Base-by-base conservation (phyloP, 179 eudicot genomes). In the Beta macrorhiza region DNA sequence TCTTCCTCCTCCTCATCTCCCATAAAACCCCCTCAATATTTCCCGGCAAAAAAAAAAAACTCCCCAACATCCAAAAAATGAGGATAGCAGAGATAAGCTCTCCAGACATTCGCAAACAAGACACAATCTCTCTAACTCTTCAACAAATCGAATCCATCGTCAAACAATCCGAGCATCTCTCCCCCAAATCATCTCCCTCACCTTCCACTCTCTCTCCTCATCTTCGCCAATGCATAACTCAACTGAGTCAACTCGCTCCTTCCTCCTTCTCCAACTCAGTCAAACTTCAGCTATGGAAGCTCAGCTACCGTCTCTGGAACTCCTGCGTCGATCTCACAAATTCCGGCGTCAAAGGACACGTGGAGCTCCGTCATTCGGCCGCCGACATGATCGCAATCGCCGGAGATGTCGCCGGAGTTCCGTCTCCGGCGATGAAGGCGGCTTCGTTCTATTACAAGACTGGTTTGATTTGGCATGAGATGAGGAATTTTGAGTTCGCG, bases 231-330 rank as follows among this genome's bases (percentile, higher is more conserved):
- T 55, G 81, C 78, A 25, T 90, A 45, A 68, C 92, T 84, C 91
- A 86, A 11, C 85, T 92, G 52, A 84, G 63, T 84, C 88, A 87
- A 67, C 87, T 86, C 84, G 69, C 83, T n/a, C 91, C 65, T 22
- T 65, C 72, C 64, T 82, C 95, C 10, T 81, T 91, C 81, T 78
- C 92, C 53, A 92, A 92, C 83, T 81, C 98, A 64, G 53, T 78
- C 80, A 93, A 92, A 84, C 92, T 94, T 79, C 87, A 89, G 79
- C 83, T 92, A 55, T 94, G 98, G 97, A 92, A 92, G 80, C 90
- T 94, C 85, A 87, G 90, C 78, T 94, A 89, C 89, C 92, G 97
- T 47, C 89, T 94, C 57, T 94, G 98, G 98, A 93, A 93, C 84
- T 77, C 89, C 32, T 91, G 95, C 80, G 95, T 93, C 81, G 97